phyloP scores from a whole-genome alignment of 345 rosid genomes.

The Theobroma cacao region DNA sequence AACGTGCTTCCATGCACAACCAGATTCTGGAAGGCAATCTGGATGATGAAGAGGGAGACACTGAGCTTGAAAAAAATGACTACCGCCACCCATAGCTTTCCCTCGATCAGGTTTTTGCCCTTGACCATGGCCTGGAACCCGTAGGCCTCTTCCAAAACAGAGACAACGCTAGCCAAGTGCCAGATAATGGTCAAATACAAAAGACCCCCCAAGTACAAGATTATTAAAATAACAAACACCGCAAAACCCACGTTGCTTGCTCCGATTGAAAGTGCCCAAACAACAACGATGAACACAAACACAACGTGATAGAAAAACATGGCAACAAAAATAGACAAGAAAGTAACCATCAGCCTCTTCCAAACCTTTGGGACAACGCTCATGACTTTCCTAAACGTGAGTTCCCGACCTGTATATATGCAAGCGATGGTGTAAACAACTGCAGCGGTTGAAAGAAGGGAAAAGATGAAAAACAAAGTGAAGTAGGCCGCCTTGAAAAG shows the following conservation, averaged over 20 bases:
- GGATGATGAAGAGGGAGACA: not conserved
- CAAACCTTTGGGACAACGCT: constrained; percentile 53
- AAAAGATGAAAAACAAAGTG: constrained; percentile 29
- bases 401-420: constrained; percentile 33
- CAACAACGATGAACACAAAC: not conserved
- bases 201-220: constrained; percentile 24
- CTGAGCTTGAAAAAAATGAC: constrained; percentile 23
- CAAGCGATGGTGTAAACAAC: constrained; percentile 55
- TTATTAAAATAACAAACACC: not conserved
- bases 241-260: not conserved
- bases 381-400: constrained; percentile 37
- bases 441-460: constrained; percentile 53
- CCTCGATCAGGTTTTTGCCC: constrained; percentile 37
- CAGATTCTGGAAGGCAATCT: constrained; percentile 12
- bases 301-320: constrained; percentile 19
- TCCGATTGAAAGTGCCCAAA: not conserved
- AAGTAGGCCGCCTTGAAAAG: constrained; percentile 34
- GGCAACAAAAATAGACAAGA: constrained; percentile 29
- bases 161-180: constrained; percentile 50
- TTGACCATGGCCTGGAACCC: constrained; percentile 40
- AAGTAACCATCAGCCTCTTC: constrained; percentile 50
- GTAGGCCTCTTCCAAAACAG: constrained; percentile 47
- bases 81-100: constrained; percentile 28
- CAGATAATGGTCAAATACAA: constrained; percentile 39
- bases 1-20: constrained; percentile 30